Conservation (phyloP, 2,329 filamentous ascomycete genomes). For the Raffaelea ambrosiae region DNA sequence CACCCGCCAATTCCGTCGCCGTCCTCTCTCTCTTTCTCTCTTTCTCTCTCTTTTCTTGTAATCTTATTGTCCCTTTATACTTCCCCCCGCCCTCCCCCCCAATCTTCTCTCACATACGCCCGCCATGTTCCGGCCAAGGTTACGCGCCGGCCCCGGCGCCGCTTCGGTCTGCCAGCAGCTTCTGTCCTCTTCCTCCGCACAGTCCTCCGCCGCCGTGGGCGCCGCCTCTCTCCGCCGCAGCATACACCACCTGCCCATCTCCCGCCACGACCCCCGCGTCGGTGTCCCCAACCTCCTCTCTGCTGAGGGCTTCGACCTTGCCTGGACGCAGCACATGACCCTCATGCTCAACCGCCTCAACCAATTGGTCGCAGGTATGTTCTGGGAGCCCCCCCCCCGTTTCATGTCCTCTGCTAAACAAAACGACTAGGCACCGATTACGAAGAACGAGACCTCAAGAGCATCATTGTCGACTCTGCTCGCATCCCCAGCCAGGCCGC, state of each 20-base stretch:
- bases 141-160: constrained; percentile 39
- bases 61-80: neutral
- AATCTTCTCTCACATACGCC: constrained; percentile 5
- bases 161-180: constrained; percentile 12
- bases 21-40: neutral
- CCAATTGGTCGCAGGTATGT: constrained; percentile 59
- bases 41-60: neutral
- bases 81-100: constrained; percentile 1
- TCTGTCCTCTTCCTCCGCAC: constrained; percentile 12
- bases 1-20: no score
- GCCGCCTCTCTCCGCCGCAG: neutral
- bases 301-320: constrained; percentile 58
- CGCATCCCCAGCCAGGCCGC: constrained; percentile 70
- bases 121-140: constrained; percentile 43
- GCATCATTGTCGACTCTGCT: constrained; percentile 65
- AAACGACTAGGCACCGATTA: constrained; percentile 57
- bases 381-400: neutral
- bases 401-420: neutral
- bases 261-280: constrained; percentile 34
- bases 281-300: constrained; percentile 49
- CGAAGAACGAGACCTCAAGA: constrained; percentile 48
- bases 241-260: constrained; percentile 20
- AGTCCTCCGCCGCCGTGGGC: constrained; percentile 10
- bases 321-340: constrained; percentile 77
- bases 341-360: constrained; percentile 71